Conservation (phyloP, 352 stramenopile genomes). For the Phytopythium cucurbitacearum region DNA sequence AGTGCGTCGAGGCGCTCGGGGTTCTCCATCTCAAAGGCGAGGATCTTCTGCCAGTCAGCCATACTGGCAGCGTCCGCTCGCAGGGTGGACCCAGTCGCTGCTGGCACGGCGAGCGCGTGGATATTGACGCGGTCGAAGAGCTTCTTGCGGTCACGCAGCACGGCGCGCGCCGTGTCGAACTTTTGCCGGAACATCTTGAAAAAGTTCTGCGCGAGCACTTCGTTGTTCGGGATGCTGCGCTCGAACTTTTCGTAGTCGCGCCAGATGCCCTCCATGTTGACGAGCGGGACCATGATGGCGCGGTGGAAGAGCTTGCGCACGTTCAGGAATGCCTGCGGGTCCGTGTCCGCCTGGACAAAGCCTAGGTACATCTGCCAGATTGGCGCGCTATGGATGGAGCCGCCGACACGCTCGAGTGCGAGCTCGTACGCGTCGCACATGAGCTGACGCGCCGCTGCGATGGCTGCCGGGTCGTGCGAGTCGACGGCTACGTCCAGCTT, state of each 20-base stretch:
- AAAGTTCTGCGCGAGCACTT: conserved; percentile 80
- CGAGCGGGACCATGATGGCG: conserved; percentile 68
- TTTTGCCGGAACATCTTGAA: conserved; percentile 87
- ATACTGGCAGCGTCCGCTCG: conserved; percentile 44
- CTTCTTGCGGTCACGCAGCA: conserved; percentile 83
- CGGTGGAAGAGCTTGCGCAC: conserved; percentile 86
- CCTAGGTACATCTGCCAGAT: conserved; percentile 83
- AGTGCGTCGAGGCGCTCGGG: conserved; percentile 76
- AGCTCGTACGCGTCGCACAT: conserved; percentile 86
- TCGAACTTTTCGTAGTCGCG: conserved; percentile 89
- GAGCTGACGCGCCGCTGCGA: conserved; percentile 57
- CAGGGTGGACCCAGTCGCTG: conserved; percentile 18
- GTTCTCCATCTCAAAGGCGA: conserved; percentile 75
- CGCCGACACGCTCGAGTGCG: conserved; percentile 76
- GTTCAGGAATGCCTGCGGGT: conserved; percentile 67
- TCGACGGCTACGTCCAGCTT: conserved; percentile 74
- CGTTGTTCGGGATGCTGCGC: conserved; percentile 84
- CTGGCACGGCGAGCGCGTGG: conserved; percentile 59
- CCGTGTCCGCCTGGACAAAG: conserved; percentile 76
- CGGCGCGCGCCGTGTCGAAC: conserved; percentile 73
- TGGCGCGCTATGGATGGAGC: conserved; percentile 67
- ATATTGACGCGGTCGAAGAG: conserved; percentile 74
- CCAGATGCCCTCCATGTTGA: conserved; percentile 80
- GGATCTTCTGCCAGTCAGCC: conserved; percentile 71
- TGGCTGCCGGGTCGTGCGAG: conserved; percentile 48